These are phyloP conservation scores for Lagerstroemia speciosa DNA, from an alignment of 345 rosid genomes.

Conservation along the genomic window DNA sequence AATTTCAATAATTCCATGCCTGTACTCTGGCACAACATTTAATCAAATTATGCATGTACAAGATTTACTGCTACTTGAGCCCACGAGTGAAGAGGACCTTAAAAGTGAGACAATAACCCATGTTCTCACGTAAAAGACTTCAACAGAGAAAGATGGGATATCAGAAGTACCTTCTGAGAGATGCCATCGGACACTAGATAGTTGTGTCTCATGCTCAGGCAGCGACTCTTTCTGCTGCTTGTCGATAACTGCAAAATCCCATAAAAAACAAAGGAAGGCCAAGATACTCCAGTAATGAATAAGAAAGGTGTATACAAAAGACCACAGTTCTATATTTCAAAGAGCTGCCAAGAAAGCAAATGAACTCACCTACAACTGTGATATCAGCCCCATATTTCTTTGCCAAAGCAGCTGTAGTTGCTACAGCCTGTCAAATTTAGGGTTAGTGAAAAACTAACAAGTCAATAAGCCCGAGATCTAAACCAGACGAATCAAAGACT, in stretches of 20 bases:
- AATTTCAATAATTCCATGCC: background rate
- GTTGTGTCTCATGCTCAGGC: constrained; percentile 72
- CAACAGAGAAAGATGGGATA: background rate
- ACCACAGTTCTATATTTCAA: background rate
- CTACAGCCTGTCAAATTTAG: constrained; percentile 57
- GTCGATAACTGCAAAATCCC: constrained; percentile 56
- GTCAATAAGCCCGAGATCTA: background rate
- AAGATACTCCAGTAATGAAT: constrained; percentile 18
- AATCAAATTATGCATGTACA: background rate
- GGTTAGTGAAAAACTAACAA: background rate
- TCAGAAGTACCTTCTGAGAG: constrained; percentile 55
- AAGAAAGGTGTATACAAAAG: constrained; percentile 9
- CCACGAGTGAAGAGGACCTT: background rate
- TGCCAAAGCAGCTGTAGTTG: constrained; percentile 79
- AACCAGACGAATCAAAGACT: background rate
- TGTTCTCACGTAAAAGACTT: background rate
- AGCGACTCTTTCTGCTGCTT: constrained; percentile 62
- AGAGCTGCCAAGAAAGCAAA: constrained; percentile 2
- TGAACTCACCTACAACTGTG: constrained; percentile 70
- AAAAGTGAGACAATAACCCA: background rate
- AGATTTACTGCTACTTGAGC: background rate
- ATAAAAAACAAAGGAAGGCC: constrained; percentile 12
- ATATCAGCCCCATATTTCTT: constrained; percentile 89
- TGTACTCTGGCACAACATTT: background rate
- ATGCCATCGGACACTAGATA: constrained; percentile 88